Percentiles rank a stretch among this genome's conserved stretches.
These are phyloP conservation scores for Lasiodiplodia sp. DNA, from an alignment of 2,329 filamentous ascomycete genomes.

Conservation along the genomic window DNA sequence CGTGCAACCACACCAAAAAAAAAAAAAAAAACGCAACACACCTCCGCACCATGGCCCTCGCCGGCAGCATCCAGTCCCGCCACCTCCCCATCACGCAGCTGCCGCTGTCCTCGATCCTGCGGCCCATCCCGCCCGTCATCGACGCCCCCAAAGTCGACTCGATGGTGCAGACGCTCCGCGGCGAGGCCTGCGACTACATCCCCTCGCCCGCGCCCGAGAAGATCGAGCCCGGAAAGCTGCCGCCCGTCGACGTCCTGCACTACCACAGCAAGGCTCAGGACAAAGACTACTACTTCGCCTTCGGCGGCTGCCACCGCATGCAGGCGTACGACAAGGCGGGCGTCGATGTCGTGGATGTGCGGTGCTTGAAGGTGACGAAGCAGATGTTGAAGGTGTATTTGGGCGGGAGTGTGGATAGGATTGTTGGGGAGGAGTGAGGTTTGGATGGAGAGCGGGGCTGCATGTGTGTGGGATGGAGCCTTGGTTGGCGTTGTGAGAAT, in stretches of 20 bases:
- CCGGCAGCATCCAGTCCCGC: slow-evolving; percentile 29
- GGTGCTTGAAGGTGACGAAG: slow-evolving; percentile 31
- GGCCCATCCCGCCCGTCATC: slow-evolving; percentile 32
- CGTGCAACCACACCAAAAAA: background rate
- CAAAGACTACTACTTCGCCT: slow-evolving; percentile 31
- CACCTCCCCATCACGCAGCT: slow-evolving; percentile 28
- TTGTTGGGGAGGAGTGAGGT: slow-evolving; percentile 27
- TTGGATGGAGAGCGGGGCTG: too few species aligned
- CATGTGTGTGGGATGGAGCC: too few species aligned
- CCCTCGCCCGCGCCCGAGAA: slow-evolving; percentile 27
- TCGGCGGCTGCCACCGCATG: slow-evolving; percentile 31
- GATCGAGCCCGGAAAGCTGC: slow-evolving; percentile 30
- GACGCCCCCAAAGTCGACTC: slow-evolving; percentile 31
- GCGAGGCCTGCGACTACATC: slow-evolving; percentile 28
- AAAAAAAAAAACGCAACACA: background rate
- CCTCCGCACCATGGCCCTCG: slow-evolving; percentile 26
- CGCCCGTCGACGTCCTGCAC: slow-evolving; percentile 32
- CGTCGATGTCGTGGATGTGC: slow-evolving; percentile 21
- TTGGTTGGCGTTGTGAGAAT: too few species aligned
- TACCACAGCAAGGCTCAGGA: slow-evolving; percentile 24
- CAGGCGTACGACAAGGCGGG: slow-evolving; percentile 31
- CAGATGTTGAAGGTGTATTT: slow-evolving; percentile 31
- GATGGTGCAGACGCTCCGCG: slow-evolving; percentile 31
- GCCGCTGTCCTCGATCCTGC: slow-evolving; percentile 27
- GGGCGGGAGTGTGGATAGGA: slow-evolving; percentile 29